Percentiles rank a stretch among this genome's conserved stretches.
Evolutionary conservation across 805 yeast genomes (phyloP).

Genomic region (Candida krabiensis): DNA sequence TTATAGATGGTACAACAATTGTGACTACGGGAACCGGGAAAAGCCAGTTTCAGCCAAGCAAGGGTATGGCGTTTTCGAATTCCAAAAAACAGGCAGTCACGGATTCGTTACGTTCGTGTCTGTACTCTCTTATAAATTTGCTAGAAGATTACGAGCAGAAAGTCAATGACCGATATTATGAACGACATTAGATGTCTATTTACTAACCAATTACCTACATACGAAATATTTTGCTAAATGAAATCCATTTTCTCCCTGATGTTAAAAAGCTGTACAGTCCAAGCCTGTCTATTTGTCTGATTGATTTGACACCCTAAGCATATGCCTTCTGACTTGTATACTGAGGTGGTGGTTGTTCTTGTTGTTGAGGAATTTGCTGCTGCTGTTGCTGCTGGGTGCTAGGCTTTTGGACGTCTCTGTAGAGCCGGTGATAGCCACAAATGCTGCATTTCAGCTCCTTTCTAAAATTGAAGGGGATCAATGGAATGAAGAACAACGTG

Average conservation of each 20-base stretch:
- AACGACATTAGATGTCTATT: conserved; percentile 2
- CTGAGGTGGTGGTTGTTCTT: no score
- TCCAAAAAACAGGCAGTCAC: conserved; percentile 50
- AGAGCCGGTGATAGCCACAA: conserved; percentile 20
- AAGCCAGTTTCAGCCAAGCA: conserved; percentile 34
- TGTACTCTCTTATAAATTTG: conserved; percentile 35
- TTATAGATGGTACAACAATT: conserved; percentile 45
- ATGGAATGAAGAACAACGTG: conserved; percentile 27
- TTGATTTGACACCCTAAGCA: no score
- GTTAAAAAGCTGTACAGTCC: no score
- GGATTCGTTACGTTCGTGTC: conserved; percentile 44
- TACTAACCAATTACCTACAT: no score
- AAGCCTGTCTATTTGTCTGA: no score
- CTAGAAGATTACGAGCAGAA: conserved; percentile 30
- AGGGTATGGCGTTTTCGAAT: conserved; percentile 35
- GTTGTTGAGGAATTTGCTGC: no score
- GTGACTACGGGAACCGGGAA: conserved; percentile 42
- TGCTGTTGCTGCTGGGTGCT: no score
- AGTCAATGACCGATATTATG: conserved; percentile 23
- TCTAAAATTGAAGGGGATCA: conserved; percentile 24
- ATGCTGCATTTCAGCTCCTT: conserved; percentile 27
- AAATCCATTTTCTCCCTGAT: no score
- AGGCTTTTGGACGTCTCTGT: no score
- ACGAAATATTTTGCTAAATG: no score
- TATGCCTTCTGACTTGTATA: no score